Evolutionary conservation across 306 rosid genomes (phyloP).

Genomic region (Cotoneaster glaucophyllus): DNA sequence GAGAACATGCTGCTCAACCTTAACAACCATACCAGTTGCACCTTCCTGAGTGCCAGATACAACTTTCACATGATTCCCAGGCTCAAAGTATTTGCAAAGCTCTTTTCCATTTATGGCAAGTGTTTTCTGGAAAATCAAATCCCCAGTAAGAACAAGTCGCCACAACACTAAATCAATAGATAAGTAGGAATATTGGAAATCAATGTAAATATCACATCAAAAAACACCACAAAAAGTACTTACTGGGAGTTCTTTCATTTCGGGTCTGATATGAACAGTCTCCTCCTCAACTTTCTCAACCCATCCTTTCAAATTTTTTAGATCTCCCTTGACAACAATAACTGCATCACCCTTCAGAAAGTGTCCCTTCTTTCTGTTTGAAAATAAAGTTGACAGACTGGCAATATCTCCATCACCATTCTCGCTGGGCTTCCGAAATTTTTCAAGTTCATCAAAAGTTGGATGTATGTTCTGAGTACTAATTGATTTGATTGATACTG

Average conservation of each 20-base stretch:
- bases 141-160: slow-evolving; percentile 9
- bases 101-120: slow-evolving; percentile 82
- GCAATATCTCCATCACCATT: slow-evolving; percentile 83
- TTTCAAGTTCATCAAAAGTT: slow-evolving; percentile 91
- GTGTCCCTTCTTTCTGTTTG: slow-evolving; percentile 93
- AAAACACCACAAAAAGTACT: neutral
- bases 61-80: slow-evolving; percentile 97
- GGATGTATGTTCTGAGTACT: slow-evolving; percentile 76
- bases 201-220: neutral
- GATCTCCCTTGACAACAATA: slow-evolving; percentile 81
- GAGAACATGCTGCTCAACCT: slow-evolving; percentile 93
- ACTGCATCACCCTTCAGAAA: slow-evolving; percentile 98
- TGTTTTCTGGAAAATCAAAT: slow-evolving; percentile 48
- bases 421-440: slow-evolving; percentile 85
- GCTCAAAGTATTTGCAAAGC: slow-evolving; percentile 92
- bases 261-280: slow-evolving; percentile 84
- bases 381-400: slow-evolving; percentile 81
- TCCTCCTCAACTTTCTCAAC: slow-evolving; percentile 97
- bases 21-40: slow-evolving; percentile 98
- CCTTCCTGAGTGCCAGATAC: slow-evolving; percentile 95
- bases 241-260: slow-evolving; percentile 85
- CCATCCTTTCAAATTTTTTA: slow-evolving; percentile 89
- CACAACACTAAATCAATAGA: neutral
- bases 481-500: slow-evolving; percentile 83
- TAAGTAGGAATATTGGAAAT: neutral